Conservation (phyloP, 495 filamentous ascomycete genomes). For the Neurospora intermedia region DNA sequence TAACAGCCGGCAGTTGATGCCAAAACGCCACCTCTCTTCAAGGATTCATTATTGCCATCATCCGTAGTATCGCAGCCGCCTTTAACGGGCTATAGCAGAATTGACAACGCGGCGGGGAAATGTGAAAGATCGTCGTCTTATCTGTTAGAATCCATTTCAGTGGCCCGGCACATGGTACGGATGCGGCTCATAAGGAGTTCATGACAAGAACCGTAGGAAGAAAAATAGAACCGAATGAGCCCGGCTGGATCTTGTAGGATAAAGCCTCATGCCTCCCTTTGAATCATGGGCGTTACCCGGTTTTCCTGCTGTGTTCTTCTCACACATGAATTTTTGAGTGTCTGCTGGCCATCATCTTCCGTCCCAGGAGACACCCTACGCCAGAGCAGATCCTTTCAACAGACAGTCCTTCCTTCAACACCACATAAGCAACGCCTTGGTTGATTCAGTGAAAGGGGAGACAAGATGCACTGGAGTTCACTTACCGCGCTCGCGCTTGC, state of each 20-base stretch:
- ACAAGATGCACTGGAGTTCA: slow-evolving; percentile 28
- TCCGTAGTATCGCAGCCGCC: neutral
- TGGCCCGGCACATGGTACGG: neutral
- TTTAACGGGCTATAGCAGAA: neutral
- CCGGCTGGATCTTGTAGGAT: neutral
- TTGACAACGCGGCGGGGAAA: neutral
- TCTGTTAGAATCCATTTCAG: neutral
- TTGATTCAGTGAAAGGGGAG: neutral
- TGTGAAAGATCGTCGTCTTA: neutral
- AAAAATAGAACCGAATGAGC: neutral
- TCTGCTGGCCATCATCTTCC: neutral
- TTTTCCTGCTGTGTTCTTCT: neutral
- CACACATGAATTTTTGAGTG: neutral
- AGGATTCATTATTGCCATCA: neutral
- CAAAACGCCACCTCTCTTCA: neutral
- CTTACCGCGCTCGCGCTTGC: slow-evolving; percentile 31
- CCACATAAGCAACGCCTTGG: neutral
- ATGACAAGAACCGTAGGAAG: neutral
- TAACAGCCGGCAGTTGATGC: slow-evolving; percentile 1
- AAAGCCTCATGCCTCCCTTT: neutral
- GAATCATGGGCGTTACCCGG: neutral
- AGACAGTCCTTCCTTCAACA: neutral
- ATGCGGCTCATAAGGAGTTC: neutral
- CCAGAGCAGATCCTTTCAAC: neutral
- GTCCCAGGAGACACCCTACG: neutral